Percentiles rank a stretch among this genome's conserved stretches.
phyloP scores from a whole-genome alignment of 805 yeast species.

The Yamadazyma endophytica region DNA sequence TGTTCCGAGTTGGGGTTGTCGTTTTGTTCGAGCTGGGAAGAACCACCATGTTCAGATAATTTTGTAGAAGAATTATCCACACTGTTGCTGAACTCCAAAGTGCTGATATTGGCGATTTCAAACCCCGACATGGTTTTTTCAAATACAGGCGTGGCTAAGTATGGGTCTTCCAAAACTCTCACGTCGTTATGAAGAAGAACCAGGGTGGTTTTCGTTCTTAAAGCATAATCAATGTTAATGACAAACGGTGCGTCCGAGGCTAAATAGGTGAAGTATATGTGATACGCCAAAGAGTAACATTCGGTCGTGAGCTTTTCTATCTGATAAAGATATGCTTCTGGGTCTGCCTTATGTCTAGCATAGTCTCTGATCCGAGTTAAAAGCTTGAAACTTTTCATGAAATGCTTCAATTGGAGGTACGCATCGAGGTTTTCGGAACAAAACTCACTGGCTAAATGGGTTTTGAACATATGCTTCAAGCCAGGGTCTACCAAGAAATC shows the following conservation, averaged over 20 bases:
- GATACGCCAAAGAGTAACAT: slow-evolving; percentile 58
- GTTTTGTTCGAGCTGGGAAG: too few species aligned
- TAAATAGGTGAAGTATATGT: slow-evolving; percentile 62
- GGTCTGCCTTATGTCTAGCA: slow-evolving; percentile 1
- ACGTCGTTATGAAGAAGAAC: slow-evolving; percentile 12
- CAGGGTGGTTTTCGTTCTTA: slow-evolving; percentile 41
- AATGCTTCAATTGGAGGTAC: slow-evolving; percentile 53
- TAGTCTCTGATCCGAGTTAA: slow-evolving; percentile 7
- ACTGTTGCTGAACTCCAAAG: too few species aligned
- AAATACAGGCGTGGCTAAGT: slow-evolving; percentile 10
- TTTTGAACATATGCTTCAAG: slow-evolving; percentile 58
- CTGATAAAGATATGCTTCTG: slow-evolving; percentile 3
- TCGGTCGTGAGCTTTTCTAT: slow-evolving; percentile 38
- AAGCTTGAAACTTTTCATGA: slow-evolving; percentile 41
- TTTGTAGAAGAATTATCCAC: too few species aligned
- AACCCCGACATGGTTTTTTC: too few species aligned
- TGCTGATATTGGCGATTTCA: too few species aligned
- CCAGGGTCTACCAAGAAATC: slow-evolving; percentile 72
- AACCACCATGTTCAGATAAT: too few species aligned
- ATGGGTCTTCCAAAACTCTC: slow-evolving; percentile 1
- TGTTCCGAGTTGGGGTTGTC: too few species aligned
- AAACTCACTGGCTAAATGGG: slow-evolving; percentile 58
- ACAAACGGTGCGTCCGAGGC: slow-evolving; percentile 64
- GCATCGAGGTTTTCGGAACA: slow-evolving; percentile 80
- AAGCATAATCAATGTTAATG: slow-evolving; percentile 59